Percentiles rank a stretch among this genome's conserved stretches.
Conservation (phyloP, 495 filamentous ascomycete species). For the Hapsidospora chrysogenum region DNA sequence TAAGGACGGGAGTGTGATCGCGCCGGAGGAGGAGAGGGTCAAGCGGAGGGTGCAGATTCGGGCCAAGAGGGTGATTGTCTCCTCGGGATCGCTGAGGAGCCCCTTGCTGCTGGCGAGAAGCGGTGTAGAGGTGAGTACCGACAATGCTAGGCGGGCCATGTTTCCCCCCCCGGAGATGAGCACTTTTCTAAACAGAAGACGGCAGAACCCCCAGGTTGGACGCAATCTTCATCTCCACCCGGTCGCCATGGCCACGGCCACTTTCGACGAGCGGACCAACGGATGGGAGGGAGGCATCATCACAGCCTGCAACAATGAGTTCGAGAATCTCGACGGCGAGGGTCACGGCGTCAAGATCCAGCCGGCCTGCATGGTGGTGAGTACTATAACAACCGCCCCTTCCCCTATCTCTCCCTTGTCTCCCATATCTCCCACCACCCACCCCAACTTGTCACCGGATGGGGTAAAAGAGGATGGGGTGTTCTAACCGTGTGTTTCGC, state of each 20-base stretch:
- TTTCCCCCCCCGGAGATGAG: neutral
- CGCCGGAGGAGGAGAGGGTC: slow-evolving; percentile 22
- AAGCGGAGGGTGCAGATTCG: slow-evolving; percentile 48
- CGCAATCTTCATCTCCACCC: slow-evolving; percentile 72
- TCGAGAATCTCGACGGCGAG: slow-evolving; percentile 66
- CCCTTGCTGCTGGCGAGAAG: slow-evolving; percentile 63
- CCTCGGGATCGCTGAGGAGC: slow-evolving; percentile 54
- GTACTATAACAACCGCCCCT: too few species aligned
- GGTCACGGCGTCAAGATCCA: slow-evolving; percentile 80
- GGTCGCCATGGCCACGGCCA: slow-evolving; percentile 38
- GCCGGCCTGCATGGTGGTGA: slow-evolving; percentile 42
- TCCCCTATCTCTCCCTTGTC: slow-evolving; percentile 3
- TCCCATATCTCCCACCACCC: neutral
- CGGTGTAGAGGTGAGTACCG: slow-evolving; percentile 32
- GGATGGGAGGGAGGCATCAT: slow-evolving; percentile 72
- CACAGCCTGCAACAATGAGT: slow-evolving; percentile 58
- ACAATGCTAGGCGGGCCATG: neutral
- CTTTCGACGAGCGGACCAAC: slow-evolving; percentile 46
- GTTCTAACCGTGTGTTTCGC: too few species aligned
- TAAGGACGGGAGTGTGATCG: slow-evolving; percentile 35
- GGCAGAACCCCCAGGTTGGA: slow-evolving; percentile 67
- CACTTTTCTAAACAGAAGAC: neutral
- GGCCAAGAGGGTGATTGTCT: slow-evolving; percentile 70
- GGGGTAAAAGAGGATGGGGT: too few species aligned
- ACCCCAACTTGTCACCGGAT: too few species aligned